Percentiles rank a stretch among this genome's conserved stretches.
Evolutionary conservation across 139 green algal species (phyloP).

Genomic region (Edaphochlamys debaryana): DNA sequence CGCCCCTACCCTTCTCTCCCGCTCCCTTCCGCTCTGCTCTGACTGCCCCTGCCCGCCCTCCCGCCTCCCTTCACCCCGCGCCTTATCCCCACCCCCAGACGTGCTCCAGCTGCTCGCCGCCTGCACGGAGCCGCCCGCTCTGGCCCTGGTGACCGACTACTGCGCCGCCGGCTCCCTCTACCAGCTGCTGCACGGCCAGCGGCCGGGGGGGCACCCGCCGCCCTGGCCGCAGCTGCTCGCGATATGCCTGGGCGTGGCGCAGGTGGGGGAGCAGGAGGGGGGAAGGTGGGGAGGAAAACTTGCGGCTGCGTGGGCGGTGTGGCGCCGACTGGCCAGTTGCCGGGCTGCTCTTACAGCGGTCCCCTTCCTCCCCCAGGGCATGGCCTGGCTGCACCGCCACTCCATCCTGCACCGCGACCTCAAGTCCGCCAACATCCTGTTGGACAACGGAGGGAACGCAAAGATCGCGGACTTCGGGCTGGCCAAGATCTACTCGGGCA

Average conservation of each 20-base stretch:
- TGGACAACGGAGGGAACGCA: constrained; percentile 54
- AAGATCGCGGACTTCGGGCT: constrained; percentile 36
- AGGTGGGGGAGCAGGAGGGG: no score
- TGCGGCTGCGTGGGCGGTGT: no score
- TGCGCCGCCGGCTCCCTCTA: constrained; percentile 60
- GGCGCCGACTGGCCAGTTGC: no score
- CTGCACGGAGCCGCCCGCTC: constrained; percentile 54
- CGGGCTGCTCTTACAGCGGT: no score
- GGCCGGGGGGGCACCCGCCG: neutral
- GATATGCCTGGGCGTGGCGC: constrained; percentile 66
- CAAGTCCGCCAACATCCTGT: constrained; percentile 74
- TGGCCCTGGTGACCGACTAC: constrained; percentile 70
- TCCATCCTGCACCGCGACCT: constrained; percentile 68
- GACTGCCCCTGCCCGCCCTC: neutral
- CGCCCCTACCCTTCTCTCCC: no score
- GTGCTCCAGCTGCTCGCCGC: constrained; percentile 67
- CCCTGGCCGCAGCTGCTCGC: constrained; percentile 49
- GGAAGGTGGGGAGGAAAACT: no score
- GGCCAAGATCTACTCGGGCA: neutral
- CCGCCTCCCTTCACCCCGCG: no score
- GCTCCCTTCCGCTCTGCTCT: no score
- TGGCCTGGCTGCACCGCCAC: constrained; percentile 71
- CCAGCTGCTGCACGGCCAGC: constrained; percentile 42
- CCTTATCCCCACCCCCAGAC: constrained; percentile 26
- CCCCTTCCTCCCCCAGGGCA: constrained; percentile 36